A percentile compares a stretch with the other conserved stretches of the same genome.
These are phyloP conservation scores for Daphne laureola DNA, from an alignment of 441 rosid species.

Conservation along the genomic window DNA sequence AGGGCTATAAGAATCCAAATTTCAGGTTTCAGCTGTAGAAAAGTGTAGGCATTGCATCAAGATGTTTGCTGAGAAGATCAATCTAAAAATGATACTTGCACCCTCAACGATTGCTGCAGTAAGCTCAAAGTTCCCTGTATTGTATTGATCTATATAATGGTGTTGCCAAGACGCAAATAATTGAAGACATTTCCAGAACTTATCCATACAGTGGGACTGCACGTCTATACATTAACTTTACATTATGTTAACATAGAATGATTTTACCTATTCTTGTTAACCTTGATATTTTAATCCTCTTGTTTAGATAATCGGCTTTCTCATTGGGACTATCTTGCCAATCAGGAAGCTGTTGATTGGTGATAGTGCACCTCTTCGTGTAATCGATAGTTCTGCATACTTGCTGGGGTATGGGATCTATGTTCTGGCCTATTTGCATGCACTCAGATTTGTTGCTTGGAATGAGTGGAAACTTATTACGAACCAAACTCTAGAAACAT, in stretches of 20 bases:
- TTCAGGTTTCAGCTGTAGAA: constrained; percentile 28
- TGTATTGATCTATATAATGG: too few relatives aligned
- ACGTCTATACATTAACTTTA: too few relatives aligned
- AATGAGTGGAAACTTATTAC: too few relatives aligned
- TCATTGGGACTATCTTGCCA: constrained; percentile 44
- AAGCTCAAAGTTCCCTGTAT: background rate
- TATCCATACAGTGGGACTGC: too few relatives aligned
- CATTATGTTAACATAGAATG: too few relatives aligned
- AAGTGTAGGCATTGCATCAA: constrained; percentile 22
- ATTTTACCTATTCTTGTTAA: too few relatives aligned
- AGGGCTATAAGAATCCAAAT: background rate
- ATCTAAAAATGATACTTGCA: constrained; percentile 48
- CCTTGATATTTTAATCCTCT: background rate
- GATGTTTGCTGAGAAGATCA: constrained; percentile 26
- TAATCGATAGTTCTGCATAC: constrained; percentile 50
- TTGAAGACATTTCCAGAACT: too few relatives aligned
- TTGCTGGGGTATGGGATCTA: constrained; percentile 45
- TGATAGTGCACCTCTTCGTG: constrained; percentile 60
- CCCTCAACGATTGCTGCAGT: constrained; percentile 80
- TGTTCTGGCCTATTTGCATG: too few relatives aligned
- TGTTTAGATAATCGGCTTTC: constrained; percentile 49
- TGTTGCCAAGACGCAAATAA: too few relatives aligned
- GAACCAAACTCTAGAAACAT: too few relatives aligned
- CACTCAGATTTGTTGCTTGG: too few relatives aligned
- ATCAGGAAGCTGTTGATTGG: constrained; percentile 45